Percentiles rank a stretch among this genome's conserved stretches.
Conservation (phyloP, 2,329 filamentous ascomycete species). For the Arthroderma sp. region DNA sequence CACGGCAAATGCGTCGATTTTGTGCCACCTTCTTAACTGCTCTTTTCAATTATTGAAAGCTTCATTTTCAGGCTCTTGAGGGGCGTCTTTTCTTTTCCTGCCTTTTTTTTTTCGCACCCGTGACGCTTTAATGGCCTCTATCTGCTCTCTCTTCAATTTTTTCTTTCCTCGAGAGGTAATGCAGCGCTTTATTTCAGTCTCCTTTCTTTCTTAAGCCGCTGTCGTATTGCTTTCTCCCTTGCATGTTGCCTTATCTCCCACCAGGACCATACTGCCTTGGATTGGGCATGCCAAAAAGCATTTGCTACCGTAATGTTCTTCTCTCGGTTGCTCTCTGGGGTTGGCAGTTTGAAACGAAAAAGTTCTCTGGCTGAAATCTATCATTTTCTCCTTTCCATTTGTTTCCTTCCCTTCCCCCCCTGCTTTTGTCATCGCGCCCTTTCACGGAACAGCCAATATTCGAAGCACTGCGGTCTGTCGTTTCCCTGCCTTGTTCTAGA, state of each 20-base stretch:
- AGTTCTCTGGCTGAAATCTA: conserved; percentile 12
- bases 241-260: background rate
- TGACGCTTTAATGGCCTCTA: background rate
- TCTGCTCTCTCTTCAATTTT: too few relatives aligned
- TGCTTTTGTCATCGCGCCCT: background rate
- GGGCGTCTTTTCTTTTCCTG: background rate
- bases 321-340: conserved; percentile 26
- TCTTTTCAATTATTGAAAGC: background rate
- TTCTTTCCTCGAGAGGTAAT: too few relatives aligned
- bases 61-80: background rate
- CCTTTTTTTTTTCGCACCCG: background rate
- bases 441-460: conserved; percentile 7
- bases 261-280: too few relatives aligned
- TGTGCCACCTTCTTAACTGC: background rate
- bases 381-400: conserved; percentile 19
- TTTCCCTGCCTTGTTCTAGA: conserved; percentile 1
- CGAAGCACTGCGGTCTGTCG: conserved; percentile 5
- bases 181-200: background rate
- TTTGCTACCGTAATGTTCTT: background rate
- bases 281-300: too few relatives aligned
- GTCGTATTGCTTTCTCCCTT: conserved; percentile 1
- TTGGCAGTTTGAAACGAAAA: conserved; percentile 33
- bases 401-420: background rate
- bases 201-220: conserved; percentile 1
- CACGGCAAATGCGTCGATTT: background rate